A percentile compares a stretch with the other conserved stretches of the same genome.
These are phyloP conservation scores for Fusarium floridanum DNA, from an alignment of 2,329 filamentous ascomycete species.

Conservation along the genomic window DNA sequence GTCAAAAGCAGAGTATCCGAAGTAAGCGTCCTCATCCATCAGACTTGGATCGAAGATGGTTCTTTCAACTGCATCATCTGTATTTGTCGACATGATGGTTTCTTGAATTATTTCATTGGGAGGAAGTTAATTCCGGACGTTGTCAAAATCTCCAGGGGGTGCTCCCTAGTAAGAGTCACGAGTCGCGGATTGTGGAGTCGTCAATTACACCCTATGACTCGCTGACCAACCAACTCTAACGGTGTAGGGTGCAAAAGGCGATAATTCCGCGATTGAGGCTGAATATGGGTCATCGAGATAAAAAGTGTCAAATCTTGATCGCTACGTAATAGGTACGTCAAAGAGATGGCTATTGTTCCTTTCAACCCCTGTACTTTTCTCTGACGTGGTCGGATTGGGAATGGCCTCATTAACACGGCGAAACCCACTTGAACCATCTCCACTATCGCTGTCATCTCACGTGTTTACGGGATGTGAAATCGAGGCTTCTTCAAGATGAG, in stretches of 20 bases:
- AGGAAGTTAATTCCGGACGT: not conserved
- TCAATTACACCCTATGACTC: slow-evolving; percentile 8
- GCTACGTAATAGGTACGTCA: not conserved
- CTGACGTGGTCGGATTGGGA: not conserved
- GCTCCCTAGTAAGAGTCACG: not conserved
- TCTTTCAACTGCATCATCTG: not conserved
- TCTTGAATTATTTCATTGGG: not conserved
- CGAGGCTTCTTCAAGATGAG: not conserved
- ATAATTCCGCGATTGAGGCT: not conserved
- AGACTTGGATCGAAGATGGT: not conserved
- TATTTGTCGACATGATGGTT: not conserved
- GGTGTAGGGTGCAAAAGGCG: not conserved
- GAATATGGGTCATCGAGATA: not conserved
- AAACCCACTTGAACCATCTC: not conserved
- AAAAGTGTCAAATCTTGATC: not conserved
- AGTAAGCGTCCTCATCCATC: not conserved
- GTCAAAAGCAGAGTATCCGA: not conserved
- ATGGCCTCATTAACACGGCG: not conserved
- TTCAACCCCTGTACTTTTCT: not conserved
- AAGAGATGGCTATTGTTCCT: not conserved
- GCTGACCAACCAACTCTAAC: not conserved
- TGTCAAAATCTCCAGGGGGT: not conserved
- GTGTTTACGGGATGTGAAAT: not conserved
- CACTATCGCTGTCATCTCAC: not conserved
- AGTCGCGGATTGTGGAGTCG: not conserved